Evolutionary conservation across 192 early-diverging fungal species (phyloP), one percentile per base, ranked within the genome.

Genomic region (Linnemannia zychae): DNA sequence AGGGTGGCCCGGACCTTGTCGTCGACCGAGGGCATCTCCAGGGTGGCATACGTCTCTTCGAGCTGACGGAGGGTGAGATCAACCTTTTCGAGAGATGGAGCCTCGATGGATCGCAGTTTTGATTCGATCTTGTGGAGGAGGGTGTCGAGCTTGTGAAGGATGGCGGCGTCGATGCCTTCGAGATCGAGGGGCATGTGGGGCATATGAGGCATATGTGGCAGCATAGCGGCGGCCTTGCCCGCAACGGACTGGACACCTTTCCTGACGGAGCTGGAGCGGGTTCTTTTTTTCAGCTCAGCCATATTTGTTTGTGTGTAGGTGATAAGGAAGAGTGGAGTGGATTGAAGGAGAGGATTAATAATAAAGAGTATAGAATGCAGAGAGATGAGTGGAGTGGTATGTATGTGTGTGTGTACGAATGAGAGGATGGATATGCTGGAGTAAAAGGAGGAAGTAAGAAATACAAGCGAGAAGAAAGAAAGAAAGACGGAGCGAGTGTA

Each of bases 41-140:
- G 47, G 15, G 87, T 84, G 18, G 86, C 78, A 74, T 88, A 91
- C 28, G 88, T 91, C 76, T 91, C 88, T 40, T 88, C 86, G 13
- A 89, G 78, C 37, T 89, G 82, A 4, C 76, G 67, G 22, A 91
- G 80, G 31, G 89, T 85, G 36, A 76, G 70, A 37, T 90, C 84
- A 18, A 91, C 67, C 33, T 86, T 81, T 72, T 88, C 87, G 40
- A 89, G 76, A 6, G 88, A 79, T 18, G 81, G 74, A 11, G 73
- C 69, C 74, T 79, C 80, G 67, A 82, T 87, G 67, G 78, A 73
- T 49, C 79, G 74, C 34, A 81, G 68, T 40, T 79, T 79, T 67
- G 77, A 79, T 50, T 85, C 83, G 74, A 85, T 85, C 70, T 85
- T 85, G 46, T 52, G 50, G 48, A 85, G 69, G 12, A 85, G 46